A percentile compares a stretch with the other conserved stretches of the same genome.
These are phyloP conservation scores for Diplotaxis tenuifolia DNA, from an alignment of 345 rosid genomes.

Conservation along the genomic window DNA sequence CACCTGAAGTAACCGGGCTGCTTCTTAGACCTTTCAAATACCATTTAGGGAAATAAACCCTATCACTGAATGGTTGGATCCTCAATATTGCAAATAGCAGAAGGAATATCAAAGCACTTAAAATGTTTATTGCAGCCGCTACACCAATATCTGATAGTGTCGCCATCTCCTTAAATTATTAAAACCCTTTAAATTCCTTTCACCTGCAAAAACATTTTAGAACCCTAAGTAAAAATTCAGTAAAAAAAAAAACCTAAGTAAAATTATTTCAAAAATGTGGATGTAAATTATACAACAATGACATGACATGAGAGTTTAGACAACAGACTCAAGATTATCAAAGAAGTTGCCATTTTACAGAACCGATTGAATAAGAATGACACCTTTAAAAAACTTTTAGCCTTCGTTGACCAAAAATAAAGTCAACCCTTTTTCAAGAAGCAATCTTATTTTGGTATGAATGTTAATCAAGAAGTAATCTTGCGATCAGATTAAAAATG, in stretches of 20 bases:
- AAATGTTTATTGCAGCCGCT: conserved; percentile 70
- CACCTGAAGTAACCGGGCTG: conserved; percentile 58
- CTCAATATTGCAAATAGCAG: conserved; percentile 80
- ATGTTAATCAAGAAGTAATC: neutral
- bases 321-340: neutral
- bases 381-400: neutral
- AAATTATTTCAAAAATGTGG: neutral
- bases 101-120: conserved; percentile 70
- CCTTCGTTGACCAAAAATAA: conserved; percentile 10
- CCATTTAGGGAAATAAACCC: conserved; percentile 97
- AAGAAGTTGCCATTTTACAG: neutral
- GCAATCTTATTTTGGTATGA: too few relatives aligned
- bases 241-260: too few relatives aligned
- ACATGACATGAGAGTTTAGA: neutral
- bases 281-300: neutral
- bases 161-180: conserved; percentile 52
- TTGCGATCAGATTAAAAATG: neutral
- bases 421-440: neutral
- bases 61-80: conserved; percentile 90
- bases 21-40: conserved; percentile 78
- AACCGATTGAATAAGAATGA: neutral
- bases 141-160: conserved; percentile 78
- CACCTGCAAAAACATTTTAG: too few relatives aligned
- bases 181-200: neutral
- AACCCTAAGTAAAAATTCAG: too few relatives aligned